Base-by-base conservation (phyloP, 2,329 filamentous ascomycete species). In the Scedosporium apiospermum region DNA sequence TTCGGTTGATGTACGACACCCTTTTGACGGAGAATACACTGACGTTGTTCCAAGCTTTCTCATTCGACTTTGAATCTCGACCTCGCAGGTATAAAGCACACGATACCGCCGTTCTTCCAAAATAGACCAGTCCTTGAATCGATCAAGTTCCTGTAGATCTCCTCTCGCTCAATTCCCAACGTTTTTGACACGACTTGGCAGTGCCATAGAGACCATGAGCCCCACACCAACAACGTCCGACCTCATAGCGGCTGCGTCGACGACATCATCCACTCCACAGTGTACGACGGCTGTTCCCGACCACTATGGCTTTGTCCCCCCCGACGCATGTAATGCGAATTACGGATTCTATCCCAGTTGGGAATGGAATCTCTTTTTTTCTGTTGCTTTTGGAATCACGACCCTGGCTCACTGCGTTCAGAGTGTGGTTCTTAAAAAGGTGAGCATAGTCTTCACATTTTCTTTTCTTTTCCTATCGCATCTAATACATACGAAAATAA, bases 311-410 rank as follows among this genome's bases (percentile, higher is more conserved):
- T 62, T 66, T 44, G 67, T 68, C 6, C 67, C 67, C 10, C 66
- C 64, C 0, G 64, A 64, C 9, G 49, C 67, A 23, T 68, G 67
- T 64, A 66, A 68, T 60, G 64, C 67, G 16, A 65, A 67, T 27
- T 66, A 66, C 21, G 65, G 65, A 16, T 66, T 66, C 49, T 66
- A 66, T 49, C 65, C 65, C 4, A 62, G 61, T 30, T 66, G 65
- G 64, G 59, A 66, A 61, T 49, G 64, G 49, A 66, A 66, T 26
- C 34, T 61, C 6, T 61, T 46, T 2, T 66, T 66, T 61, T 61
- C 65, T 1, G 53, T 63, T 44, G 49, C 49, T 2, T 66, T 66
- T 55, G 65, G 53, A 30, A 18, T 62, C 4, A 49, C 44, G 18
- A 49, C 44, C 3, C 9, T 49, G n/a, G 64, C 21, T 49, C 61